Evolutionary conservation across 768 basidiomycete genomes (phyloP).

Genomic region (Podaxis sp.): DNA sequence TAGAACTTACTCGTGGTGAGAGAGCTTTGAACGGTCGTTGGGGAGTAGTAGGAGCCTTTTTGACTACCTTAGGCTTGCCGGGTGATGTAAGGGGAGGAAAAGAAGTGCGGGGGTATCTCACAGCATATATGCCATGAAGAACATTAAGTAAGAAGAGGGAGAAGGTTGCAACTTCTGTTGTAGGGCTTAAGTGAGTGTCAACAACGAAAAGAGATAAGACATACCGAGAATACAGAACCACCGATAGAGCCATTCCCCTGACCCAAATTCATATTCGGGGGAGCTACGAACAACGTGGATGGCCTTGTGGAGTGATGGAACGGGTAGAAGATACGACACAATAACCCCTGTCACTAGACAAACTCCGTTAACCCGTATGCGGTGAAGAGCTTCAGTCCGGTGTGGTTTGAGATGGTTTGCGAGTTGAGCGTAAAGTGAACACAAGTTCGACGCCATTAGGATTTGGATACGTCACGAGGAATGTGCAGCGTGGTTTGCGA

Average conservation of each 20-base stretch:
- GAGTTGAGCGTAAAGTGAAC: conserved; percentile 14
- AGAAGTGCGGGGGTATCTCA: conserved; percentile 42
- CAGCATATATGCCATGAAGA: conserved; percentile 36
- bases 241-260: conserved; percentile 33
- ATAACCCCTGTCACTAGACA: conserved; percentile 31
- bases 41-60: conserved; percentile 26
- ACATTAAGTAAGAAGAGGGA: conserved; percentile 38
- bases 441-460: neutral
- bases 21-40: conserved; percentile 36
- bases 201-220: conserved; percentile 11
- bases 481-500: too few relatives aligned
- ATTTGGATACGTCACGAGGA: neutral
- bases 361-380: conserved; percentile 39
- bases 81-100: conserved; percentile 33
- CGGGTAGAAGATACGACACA: conserved; percentile 37
- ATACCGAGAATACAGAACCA: conserved; percentile 40
- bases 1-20: conserved; percentile 38
- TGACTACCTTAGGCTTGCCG: conserved; percentile 26
- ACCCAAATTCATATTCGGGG: conserved; percentile 27
- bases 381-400: conserved; percentile 41
- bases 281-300: conserved; percentile 24
- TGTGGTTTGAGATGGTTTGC: conserved; percentile 41
- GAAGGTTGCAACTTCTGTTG: conserved; percentile 32
- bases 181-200: neutral
- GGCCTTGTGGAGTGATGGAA: conserved; percentile 37